Conservation (phyloP, 2,329 filamentous ascomycete genomes). For the Xylariaceae sp. region DNA sequence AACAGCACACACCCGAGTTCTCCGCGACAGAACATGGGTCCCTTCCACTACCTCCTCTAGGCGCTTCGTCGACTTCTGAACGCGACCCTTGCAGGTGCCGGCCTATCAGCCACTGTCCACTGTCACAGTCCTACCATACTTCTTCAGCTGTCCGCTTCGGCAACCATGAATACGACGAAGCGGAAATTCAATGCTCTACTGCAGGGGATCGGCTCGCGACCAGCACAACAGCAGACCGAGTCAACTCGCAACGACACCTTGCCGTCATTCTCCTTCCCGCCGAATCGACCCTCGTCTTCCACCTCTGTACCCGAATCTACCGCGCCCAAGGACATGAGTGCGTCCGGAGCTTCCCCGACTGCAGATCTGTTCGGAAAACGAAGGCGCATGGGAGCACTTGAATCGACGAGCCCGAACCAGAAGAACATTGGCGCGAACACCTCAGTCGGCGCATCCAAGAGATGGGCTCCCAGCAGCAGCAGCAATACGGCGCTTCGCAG, state of each 20-base stretch:
- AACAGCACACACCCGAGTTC: too few species aligned
- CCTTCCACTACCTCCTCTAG: too few species aligned
- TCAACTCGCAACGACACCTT: slow-evolving; percentile 21
- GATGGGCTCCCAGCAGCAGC: slow-evolving; percentile 26
- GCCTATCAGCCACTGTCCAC: too few species aligned
- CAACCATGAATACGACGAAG: slow-evolving; percentile 71
- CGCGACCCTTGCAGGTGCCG: too few species aligned
- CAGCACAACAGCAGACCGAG: slow-evolving; percentile 31
- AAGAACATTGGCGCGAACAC: slow-evolving; percentile 25
- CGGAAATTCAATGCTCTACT: slow-evolving; percentile 73
- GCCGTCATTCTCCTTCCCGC: slow-evolving; percentile 4
- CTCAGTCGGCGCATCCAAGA: slow-evolving; percentile 34
- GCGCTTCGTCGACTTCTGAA: too few species aligned
- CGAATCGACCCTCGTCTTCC: slow-evolving; percentile 25
- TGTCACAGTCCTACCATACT: too few species aligned
- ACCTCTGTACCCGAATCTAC: slow-evolving; percentile 15
- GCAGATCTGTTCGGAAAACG: slow-evolving; percentile 43
- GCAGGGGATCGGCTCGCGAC: slow-evolving; percentile 52
- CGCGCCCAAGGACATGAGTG: slow-evolving; percentile 10
- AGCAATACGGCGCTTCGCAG: slow-evolving; percentile 16
- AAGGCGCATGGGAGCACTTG: slow-evolving; percentile 40
- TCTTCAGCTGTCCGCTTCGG: too few species aligned
- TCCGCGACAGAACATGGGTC: too few species aligned
- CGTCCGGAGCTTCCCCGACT: slow-evolving; percentile 9
- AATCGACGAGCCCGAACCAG: slow-evolving; percentile 30